Base-by-base conservation (phyloP, 106 monocot genomes). In the Dioscorea dumetorum region DNA sequence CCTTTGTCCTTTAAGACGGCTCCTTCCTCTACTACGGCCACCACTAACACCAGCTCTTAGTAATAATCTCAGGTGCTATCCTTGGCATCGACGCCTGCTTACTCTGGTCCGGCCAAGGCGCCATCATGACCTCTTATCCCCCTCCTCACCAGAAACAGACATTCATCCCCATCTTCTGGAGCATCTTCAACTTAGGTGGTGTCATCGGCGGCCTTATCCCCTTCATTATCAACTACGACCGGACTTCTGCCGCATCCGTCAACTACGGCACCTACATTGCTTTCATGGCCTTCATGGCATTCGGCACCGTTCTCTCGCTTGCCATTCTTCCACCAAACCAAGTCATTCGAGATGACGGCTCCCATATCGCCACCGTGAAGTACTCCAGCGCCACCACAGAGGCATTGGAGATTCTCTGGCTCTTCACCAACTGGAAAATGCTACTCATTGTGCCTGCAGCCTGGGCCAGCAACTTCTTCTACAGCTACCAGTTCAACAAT, bases 401-500 rank as follows among this genome's bases (percentile, higher is more conserved):
- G 58, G 71, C 48, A 2, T 4, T 75, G 14, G 80, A 80, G 68
- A 82, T 89, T 35, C 32, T 84, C 16, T 76, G 74, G 63, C 84
- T 97, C 4, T 97, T 97, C 79, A 20, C 56, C 15, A 71, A 91
- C 67, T 86, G 91, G 88, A 80, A 70, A 60, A 92, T 92, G 97
- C 88, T 91, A 34, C 86, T 92, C 11, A 66, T 97, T 19, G 12
- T 79, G 50, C 91, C 97, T 5, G 88, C 97, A 17, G 81, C 97
- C 0, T 97, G 97, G 97, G 91, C 84, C 14, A 91, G 91, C 84
- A 95, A 95, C 73, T 95, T 95, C 82, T 95, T 95, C 88, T 95
- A 95, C 75, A 86, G 65, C 51, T 95, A 95, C 84, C 95, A 95
- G 71, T 95, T 95, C 88, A 95, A 95, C 82, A 86, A 95, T 59